Evolutionary conservation across 164 flowering plant genomes (phyloP), one percentile per base, ranked within the genome.

Genomic region (Amborella trichopoda): DNA sequence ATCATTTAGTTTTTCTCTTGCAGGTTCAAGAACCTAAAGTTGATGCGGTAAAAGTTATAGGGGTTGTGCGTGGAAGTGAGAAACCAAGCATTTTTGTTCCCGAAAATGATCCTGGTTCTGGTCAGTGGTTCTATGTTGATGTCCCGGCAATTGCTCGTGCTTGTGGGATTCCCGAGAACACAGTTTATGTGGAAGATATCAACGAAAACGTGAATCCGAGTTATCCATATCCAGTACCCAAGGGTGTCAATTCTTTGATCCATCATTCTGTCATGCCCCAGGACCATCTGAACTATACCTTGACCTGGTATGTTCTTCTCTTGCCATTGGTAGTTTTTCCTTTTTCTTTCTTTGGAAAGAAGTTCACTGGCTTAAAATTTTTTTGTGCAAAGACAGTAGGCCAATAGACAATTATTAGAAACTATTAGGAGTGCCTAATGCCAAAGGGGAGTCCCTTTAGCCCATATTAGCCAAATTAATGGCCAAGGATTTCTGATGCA

Each of bases 21-120:
- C 74, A 83, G 94, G 81, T 69, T 28, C 58, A 61, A 40, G 57
- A 22, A 55, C 66, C 71, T 47, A 44, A 61, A 46, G 28, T 60
- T 22, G 50, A 47, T 51, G 48, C 79, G 28, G 72, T 64, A 21
- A 75, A 78, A 69, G 83, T 91, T 43, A 56, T 71, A 52, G 99
- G 96, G 22, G 94, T 91, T 10, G 56, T 84, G 56, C 90, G 95
- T 41, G 84, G 73, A 25, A 77, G 95, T 62, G 96, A 87, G 69
- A 87, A 82, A 47, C 99, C 95, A 13, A 84, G 86, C 70, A 82
- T 84, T 39, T 91, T 87, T 73, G 96, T 84, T 47, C 99, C 99
- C 48, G 68, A 67, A 40, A 91, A 91, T 68, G 91, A 87, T 62
- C 90, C 94, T 12, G 52, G 44, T 44, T 68, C 83, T 18, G 52